phyloP scores from a whole-genome alignment of 73 alveolate species.

The Symbiodinium natans region DNA sequence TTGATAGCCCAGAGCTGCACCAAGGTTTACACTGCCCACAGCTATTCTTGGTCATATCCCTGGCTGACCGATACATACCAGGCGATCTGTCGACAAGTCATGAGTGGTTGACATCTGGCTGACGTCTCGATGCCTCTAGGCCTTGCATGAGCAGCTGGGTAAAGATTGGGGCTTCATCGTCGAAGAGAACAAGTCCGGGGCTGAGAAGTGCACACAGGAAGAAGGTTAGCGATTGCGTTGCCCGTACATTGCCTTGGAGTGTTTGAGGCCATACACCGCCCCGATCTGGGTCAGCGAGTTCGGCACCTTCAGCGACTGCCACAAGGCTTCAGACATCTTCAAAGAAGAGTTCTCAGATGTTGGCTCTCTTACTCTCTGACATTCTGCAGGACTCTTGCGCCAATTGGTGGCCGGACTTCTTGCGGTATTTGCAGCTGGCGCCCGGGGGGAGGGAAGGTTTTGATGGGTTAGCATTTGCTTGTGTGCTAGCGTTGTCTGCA shows the following conservation, averaged over 20 bases:
- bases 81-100: not conserved
- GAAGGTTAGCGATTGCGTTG: not conserved
- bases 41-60: slow-evolving; percentile 85
- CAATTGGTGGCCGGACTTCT: slow-evolving; percentile 91
- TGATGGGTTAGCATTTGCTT: no score
- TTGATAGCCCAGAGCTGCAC: not conserved
- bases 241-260: not conserved
- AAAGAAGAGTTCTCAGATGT: not conserved
- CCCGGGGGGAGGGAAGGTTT: no score
- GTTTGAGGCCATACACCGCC: slow-evolving; percentile 49
- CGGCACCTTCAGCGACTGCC: slow-evolving; percentile 93
- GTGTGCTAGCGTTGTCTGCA: no score
- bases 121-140: not conserved
- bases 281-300: slow-evolving; percentile 92
- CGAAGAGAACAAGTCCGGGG: slow-evolving; percentile 27
- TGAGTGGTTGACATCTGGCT: not conserved
- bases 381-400: slow-evolving; percentile 54
- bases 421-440: slow-evolving; percentile 48
- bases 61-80: slow-evolving; percentile 59
- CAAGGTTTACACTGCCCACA: slow-evolving; percentile 69
- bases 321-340: slow-evolving; percentile 19
- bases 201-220: not conserved
- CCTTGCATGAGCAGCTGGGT: slow-evolving; percentile 66
- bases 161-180: slow-evolving; percentile 92
- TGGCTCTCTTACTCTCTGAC: not conserved